Conservation (phyloP, 2,329 filamentous ascomycete species). For the Elsinoe australis region DNA sequence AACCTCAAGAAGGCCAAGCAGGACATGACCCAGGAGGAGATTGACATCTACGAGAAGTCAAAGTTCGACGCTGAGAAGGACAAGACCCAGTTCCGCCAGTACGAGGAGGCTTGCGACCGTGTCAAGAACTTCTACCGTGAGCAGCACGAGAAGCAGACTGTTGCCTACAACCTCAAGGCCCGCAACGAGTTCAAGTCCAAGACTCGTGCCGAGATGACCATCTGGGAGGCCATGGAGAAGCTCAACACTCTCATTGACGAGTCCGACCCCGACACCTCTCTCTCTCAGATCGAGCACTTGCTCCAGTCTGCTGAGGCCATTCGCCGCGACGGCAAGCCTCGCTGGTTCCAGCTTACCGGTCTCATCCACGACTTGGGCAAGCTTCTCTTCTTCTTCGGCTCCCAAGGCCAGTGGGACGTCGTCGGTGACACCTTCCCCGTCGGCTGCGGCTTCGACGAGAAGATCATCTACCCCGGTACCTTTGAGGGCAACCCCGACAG, state of each 20-base stretch:
- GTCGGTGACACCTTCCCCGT: slow-evolving; percentile 81
- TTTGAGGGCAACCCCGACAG: slow-evolving; percentile 72
- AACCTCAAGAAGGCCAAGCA: slow-evolving; percentile 44
- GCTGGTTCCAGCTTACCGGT: slow-evolving; percentile 73
- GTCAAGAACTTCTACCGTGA: slow-evolving; percentile 82
- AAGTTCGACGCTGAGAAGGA: slow-evolving; percentile 68
- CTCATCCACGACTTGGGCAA: slow-evolving; percentile 76
- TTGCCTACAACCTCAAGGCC: slow-evolving; percentile 75
- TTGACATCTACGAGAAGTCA: slow-evolving; percentile 50
- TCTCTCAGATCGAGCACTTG: slow-evolving; percentile 83
- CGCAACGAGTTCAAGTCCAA: slow-evolving; percentile 63
- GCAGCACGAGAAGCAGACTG: slow-evolving; percentile 63
- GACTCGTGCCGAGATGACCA: slow-evolving; percentile 65
- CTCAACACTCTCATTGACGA: slow-evolving; percentile 87
- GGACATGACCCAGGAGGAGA: slow-evolving; percentile 40
- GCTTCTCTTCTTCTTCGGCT: slow-evolving; percentile 71
- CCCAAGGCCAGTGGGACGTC: slow-evolving; percentile 87
- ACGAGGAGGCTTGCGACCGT: slow-evolving; percentile 71
- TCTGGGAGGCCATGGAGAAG: slow-evolving; percentile 90
- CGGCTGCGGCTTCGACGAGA: slow-evolving; percentile 64
- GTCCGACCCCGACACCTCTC: slow-evolving; percentile 79
- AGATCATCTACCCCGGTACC: slow-evolving; percentile 73
- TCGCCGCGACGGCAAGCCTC: slow-evolving; percentile 71
- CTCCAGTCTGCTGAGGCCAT: slow-evolving; percentile 86
- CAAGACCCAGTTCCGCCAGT: slow-evolving; percentile 74